phyloP scores from a whole-genome alignment of 306 rosid genomes.

The Lathyrus oleraceus region DNA sequence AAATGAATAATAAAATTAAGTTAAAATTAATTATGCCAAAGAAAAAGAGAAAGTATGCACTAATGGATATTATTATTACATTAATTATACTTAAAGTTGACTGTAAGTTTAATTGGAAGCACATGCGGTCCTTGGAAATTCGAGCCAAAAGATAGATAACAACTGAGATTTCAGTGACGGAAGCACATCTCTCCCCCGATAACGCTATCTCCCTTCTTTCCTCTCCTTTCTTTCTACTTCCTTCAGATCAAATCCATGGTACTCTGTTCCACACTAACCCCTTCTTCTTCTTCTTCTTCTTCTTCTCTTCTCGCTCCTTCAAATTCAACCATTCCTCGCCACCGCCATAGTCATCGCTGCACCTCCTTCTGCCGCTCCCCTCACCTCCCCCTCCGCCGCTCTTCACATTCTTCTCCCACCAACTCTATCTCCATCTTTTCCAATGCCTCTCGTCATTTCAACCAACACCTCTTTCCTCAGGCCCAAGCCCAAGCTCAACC shows the following conservation, averaged over 20 bases:
- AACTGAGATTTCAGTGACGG: constrained; percentile 11
- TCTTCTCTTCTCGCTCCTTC: constrained; percentile 21
- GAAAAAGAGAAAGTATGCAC: background rate
- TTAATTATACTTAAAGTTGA: background rate
- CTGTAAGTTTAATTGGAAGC: background rate
- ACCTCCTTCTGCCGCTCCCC: constrained; percentile 38
- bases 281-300: constrained; percentile 26
- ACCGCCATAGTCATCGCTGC: too few species aligned
- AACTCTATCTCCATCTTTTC: constrained; percentile 25
- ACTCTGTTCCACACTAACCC: constrained; percentile 27
- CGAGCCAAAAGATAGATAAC: constrained; percentile 3
- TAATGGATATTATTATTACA: background rate
- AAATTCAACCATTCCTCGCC: constrained; percentile 30
- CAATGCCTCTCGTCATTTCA: constrained; percentile 38
- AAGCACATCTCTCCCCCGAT: background rate
- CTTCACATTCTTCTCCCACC: constrained; percentile 24
- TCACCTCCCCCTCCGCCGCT: constrained; percentile 33
- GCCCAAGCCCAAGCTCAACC: constrained; percentile 37
- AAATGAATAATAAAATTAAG: too few species aligned
- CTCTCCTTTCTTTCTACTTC: background rate
- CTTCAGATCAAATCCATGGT: constrained; percentile 3
- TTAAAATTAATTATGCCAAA: too few species aligned
- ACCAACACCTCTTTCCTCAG: constrained; percentile 31
- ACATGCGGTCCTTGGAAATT: background rate
- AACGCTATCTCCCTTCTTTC: background rate